Evolutionary conservation across 768 basidiomycete species (phyloP), one percentile per base, ranked within the genome.

Genomic region (Lyophyllum shimeji): DNA sequence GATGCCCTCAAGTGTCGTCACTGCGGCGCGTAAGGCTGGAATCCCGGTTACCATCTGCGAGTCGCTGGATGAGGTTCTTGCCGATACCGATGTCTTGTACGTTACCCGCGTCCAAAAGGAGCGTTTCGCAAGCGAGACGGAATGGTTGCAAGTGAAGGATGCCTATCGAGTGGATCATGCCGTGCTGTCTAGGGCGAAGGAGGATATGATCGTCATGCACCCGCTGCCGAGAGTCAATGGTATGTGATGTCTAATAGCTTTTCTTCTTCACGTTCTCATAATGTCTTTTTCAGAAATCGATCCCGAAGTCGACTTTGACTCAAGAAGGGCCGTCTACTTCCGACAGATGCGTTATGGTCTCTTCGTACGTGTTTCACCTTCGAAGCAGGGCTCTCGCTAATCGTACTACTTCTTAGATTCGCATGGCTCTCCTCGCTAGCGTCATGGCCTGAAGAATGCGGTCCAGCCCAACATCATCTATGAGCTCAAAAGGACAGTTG

Each of bases 131-230:
- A 86, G 67, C 63, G 87, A 89, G 63, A 77, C 73, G 29, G 96
- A 95, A 68, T 99, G 94, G 92, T 77, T 87, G 60, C 81, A 85
- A 45, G 93, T 97, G 64, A 97, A 93, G 77, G 90, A 96, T 67
- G 84, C 87, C 15, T 98, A 96, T 69, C 79, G 93, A 31, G 84
- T 99, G 52, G 93, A 98, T 71, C 97, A 98, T 66, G 91, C 95
- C 11, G 85, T 98, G 29, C 79, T 99, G 24, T 86, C 94, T 5
- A 80, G 90, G 42, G 96, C 97, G 9, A 98, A 98, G 76, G 89
- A 93, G 60, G 91, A 95, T 51, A 93, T 97, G 86, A 98, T 98
- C 56, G 94, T 98, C 61, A 96, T 99, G 95, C 97, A 99, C 71
- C 97, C 97, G n/a, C 78, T 99, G 20, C 97, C 97, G 13, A 75